These are phyloP conservation scores for Chlorella ohadii DNA, from an alignment of 139 green algal species.

Conservation along the genomic window DNA sequence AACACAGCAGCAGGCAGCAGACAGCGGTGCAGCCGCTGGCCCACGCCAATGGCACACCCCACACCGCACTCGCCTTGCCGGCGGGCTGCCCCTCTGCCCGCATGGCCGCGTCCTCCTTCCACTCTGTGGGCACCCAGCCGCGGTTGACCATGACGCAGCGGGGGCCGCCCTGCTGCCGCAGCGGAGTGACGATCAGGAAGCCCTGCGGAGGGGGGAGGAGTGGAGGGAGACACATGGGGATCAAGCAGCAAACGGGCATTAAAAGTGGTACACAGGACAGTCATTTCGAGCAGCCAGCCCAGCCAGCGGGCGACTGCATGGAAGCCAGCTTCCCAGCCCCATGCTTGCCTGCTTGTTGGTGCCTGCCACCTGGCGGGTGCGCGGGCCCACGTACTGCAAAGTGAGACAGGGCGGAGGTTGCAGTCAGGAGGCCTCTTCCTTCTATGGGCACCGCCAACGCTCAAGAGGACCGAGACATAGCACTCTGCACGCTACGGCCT, in stretches of 20 bases:
- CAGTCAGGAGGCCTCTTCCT: no score
- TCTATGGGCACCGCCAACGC: no score
- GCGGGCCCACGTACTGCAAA: slow-evolving; percentile 71
- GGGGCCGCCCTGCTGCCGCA: slow-evolving; percentile 46
- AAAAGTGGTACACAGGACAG: no score
- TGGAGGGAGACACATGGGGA: background rate
- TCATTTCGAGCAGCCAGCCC: no score
- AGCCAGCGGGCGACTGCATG: no score
- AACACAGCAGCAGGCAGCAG: background rate
- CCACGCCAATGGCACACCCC: no score
- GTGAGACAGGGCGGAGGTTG: no score
- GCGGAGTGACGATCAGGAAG: slow-evolving; percentile 75
- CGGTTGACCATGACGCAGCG: slow-evolving; percentile 73
- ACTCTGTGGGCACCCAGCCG: slow-evolving; percentile 79
- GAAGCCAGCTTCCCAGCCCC: background rate
- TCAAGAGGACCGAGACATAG: no score
- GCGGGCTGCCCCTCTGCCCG: slow-evolving; percentile 1
- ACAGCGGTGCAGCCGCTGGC: background rate
- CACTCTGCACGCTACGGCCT: no score
- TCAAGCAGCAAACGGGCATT: no score
- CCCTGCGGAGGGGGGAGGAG: slow-evolving; percentile 20
- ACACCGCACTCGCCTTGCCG: background rate
- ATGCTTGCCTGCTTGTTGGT: slow-evolving; percentile 2
- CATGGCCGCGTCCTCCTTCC: slow-evolving; percentile 43
- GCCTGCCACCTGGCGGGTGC: slow-evolving; percentile 46